A percentile compares a stretch with the other conserved stretches of the same genome.
These are phyloP conservation scores for Solanum pinnatisectum DNA, from an alignment of 257 asterid species.

Conservation along the genomic window DNA sequence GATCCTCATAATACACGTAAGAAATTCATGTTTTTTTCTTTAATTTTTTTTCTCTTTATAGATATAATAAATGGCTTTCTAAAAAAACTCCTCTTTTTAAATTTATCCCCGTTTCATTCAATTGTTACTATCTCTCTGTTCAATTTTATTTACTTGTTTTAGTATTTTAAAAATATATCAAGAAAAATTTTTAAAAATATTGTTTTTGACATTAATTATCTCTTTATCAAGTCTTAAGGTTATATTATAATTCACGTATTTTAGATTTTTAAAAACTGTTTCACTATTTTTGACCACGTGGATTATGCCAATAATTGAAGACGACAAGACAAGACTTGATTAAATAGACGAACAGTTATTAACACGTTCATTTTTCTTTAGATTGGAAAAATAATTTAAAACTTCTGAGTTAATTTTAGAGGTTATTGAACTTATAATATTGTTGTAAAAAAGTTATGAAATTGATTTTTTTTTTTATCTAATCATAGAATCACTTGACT, in stretches of 20 bases:
- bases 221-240: too few species aligned
- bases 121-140: neutral
- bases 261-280: neutral
- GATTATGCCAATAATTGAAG: neutral
- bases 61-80: neutral
- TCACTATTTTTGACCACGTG: neutral
- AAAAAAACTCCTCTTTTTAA: too few species aligned
- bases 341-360: neutral
- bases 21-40: neutral
- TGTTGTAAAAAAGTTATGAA: neutral
- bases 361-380: too few species aligned
- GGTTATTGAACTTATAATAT: neutral
- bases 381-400: neutral
- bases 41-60: neutral
- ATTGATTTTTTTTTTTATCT: too few species aligned
- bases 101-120: neutral
- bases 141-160: neutral
- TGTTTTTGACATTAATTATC: too few species aligned
- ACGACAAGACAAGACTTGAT: neutral
- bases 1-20: neutral
- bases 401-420: too few species aligned
- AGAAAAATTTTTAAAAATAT: too few species aligned
- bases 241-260: neutral
- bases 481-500: neutral
- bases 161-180: too few species aligned